Conservation (phyloP, 1,284 basidiomycete genomes). For the Pisolithus thermaeus region DNA sequence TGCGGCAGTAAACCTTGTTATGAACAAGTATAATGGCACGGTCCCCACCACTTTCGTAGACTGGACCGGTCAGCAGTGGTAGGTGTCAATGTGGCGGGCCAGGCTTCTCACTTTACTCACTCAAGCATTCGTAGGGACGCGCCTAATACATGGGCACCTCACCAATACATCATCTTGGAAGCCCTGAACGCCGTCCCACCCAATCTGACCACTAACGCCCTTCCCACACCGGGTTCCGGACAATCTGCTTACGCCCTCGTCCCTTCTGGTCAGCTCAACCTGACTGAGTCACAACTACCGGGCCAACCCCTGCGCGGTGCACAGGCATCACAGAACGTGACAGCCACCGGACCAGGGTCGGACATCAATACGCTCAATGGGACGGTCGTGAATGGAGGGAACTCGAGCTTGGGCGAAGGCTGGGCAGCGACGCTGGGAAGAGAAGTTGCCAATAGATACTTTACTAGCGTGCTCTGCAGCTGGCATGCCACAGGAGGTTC, state of each 20-base stretch:
- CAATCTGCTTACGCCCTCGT: conserved; percentile 64
- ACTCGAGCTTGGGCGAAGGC: conserved; percentile 53
- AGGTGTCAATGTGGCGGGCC: conserved; percentile 10
- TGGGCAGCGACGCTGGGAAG: conserved; percentile 64
- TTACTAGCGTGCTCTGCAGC: conserved; percentile 79
- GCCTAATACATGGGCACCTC: conserved; percentile 81
- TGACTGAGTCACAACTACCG: conserved; percentile 63
- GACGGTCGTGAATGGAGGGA: conserved; percentile 73
- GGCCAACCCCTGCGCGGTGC: conserved; percentile 49
- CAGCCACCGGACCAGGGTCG: conserved; percentile 43
- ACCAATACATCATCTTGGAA: conserved; percentile 76
- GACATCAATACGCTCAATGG: conserved; percentile 58
- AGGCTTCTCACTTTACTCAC: not conserved
- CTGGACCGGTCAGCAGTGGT: conserved; percentile 78
- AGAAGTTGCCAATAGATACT: conserved; percentile 78
- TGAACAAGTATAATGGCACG: conserved; percentile 83
- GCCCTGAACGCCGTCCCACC: conserved; percentile 70
- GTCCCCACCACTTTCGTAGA: conserved; percentile 69
- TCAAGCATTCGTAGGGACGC: conserved; percentile 49
- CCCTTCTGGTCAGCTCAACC: conserved; percentile 68
- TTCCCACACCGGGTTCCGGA: conserved; percentile 43
- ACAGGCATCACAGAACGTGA: conserved; percentile 44
- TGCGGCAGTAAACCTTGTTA: conserved; percentile 65
- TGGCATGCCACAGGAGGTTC: conserved; percentile 85
- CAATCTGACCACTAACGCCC: conserved; percentile 51